Evolutionary conservation across 1,284 basidiomycete species (phyloP), one percentile per base, ranked within the genome.

Genomic region (Tranzscheliella williamsii): DNA sequence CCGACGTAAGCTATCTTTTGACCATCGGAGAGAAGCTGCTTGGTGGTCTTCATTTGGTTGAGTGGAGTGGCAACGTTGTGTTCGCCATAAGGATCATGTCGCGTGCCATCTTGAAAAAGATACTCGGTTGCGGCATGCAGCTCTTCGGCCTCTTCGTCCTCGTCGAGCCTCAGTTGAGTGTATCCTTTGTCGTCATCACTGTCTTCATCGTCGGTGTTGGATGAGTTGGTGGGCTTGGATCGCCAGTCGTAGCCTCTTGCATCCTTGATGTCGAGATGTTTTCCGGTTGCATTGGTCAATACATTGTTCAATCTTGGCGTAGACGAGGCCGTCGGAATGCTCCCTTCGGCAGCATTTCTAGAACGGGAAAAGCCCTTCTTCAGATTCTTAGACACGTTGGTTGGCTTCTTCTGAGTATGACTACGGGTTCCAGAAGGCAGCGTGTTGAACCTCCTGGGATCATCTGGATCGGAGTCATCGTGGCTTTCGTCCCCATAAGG

Each of bases 1-100:
- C 75, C 75, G 2, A 76, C 75, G 34, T 77, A 77, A 7, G 75
- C 75, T 22, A 77, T 73, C 61, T 75, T 74, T 26, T 76, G 75
- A 21, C 65, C 56, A 42, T 77, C 75, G 35, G 62, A 65, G 4
- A 77, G 58, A 1, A 77, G 62, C 42, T 70, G 61, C 41, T 77
- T 77, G 21, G 75, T 77, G 23, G 74, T 73, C 34, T 70, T 70
- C 51, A 77, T 64, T 60, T 77, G 75, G 45, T 66, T 70, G 38
- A 75, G 67, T 1, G 75, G 75, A 5, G 74, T 75, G 4, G 72
- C 72, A 15, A 54, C 26, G 9, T 60, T 44, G 21, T 46, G 56
- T 17, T 68, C 67, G 21, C 47, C 60, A 34, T 63, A 48, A 15
- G 65, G 61, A 23, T 58, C 67, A 22, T 69, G 58, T 0, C 47